Evolutionary conservation across 1,284 basidiomycete genomes (phyloP), one percentile per base, ranked within the genome.

Genomic region (Schizophyllum commune): DNA sequence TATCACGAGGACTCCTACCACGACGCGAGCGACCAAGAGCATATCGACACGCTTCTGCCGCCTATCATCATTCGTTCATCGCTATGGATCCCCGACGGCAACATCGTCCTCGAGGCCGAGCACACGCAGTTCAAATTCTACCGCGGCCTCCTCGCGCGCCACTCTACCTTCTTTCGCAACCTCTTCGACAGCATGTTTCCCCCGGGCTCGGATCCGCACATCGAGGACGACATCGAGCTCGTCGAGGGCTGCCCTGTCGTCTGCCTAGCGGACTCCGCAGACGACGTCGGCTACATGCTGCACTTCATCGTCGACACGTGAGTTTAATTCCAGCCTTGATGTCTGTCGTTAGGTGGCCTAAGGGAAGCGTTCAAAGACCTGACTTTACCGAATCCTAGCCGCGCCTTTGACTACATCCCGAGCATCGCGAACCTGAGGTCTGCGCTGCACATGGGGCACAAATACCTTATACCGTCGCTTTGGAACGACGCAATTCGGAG

Each of bases 121-220:
- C 17, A 34, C 54, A 60, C 58, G 22, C 62, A 61, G 57, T 65
- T 65, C 32, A 63, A 63, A 32, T 62, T 65, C 51, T 65, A 61
- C 59, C 62, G 63, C 32, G 64, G 64, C 19, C 62, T 65, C 9
- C 54, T 65, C 11, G 64, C 64, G 15, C 59, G 61, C 32, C 63
- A 65, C 39, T 64, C 62, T 20, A 65, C 62, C n/a, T 61, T 65
- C 1, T 64, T 65, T 58, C 61, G 59, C 20, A 63, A 65, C 32
- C 63, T 65, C 62, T 63, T 65, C 33, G 60, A 61, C 4, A 27
- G 70, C 34, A 68, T 65, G 17, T 63, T 65, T 20, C 54, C 63
- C 13, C 32, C 55, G 1, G 58, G 60, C 22, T 32, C 56, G 55
- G 47, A 21, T 11, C 39, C 39, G 17, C 39, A 13, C 13, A 17